These are phyloP conservation scores for Torulaspora delbrueckii DNA, from an alignment of 805 yeast species.

Conservation along the genomic window DNA sequence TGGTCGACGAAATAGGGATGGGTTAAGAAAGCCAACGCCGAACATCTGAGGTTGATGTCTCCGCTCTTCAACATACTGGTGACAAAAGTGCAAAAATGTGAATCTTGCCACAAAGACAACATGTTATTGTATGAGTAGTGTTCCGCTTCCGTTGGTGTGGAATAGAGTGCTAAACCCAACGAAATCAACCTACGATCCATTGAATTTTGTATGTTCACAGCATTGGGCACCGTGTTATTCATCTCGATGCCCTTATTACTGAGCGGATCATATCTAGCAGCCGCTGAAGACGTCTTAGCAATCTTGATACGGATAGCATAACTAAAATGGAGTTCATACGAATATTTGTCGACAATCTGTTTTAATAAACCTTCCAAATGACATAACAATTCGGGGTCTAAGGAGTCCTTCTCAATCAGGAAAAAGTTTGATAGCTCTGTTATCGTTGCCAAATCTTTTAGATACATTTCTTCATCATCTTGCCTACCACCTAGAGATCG, in stretches of 20 bases:
- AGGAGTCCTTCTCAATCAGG: slow-evolving; percentile 8
- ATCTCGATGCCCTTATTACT: slow-evolving; percentile 17
- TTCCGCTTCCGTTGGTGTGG: neutral
- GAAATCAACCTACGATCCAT: slow-evolving; percentile 19
- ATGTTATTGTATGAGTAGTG: neutral
- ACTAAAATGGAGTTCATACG: slow-evolving; percentile 18
- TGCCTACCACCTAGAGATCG: neutral
- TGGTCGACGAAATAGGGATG: slow-evolving; percentile 17
- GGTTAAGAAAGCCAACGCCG: slow-evolving; percentile 20
- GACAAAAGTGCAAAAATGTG: slow-evolving; percentile 18
- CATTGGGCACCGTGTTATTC: slow-evolving; percentile 19
- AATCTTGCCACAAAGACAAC: slow-evolving; percentile 14
- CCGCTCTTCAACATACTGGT: slow-evolving; percentile 24
- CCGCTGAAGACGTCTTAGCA: slow-evolving; percentile 5
- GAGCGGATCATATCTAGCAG: slow-evolving; percentile 15
- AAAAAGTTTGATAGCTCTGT: slow-evolving; percentile 17
- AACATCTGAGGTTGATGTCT: slow-evolving; percentile 22
- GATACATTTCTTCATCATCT: neutral
- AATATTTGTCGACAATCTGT: slow-evolving; percentile 17
- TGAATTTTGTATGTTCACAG: slow-evolving; percentile 20
- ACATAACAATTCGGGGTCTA: neutral
- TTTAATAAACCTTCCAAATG: slow-evolving; percentile 15
- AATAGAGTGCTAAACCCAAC: slow-evolving; percentile 18
- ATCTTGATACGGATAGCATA: slow-evolving; percentile 16
- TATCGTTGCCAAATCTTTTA: slow-evolving; percentile 6